Conservation (phyloP, 345 rosid species). For the Zanthoxylum bungeanum region DNA sequence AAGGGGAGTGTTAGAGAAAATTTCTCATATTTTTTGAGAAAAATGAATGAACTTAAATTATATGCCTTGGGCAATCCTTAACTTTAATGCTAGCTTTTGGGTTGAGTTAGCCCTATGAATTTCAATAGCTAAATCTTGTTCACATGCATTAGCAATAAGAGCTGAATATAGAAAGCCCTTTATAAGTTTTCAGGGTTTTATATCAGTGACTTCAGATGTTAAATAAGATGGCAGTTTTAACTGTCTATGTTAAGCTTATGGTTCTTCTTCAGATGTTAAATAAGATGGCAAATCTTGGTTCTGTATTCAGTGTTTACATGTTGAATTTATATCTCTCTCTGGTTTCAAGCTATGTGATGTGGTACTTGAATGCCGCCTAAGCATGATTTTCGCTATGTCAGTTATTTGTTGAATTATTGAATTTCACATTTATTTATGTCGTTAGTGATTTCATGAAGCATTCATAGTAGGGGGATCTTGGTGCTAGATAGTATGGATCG, state of each 20-base stretch:
- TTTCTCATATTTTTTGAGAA: too few relatives aligned
- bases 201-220: background rate
- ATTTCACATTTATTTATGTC: background rate
- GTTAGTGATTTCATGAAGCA: background rate
- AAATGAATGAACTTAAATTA: too few relatives aligned
- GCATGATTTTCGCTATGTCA: background rate
- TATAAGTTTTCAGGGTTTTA: background rate
- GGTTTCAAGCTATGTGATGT: background rate
- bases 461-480: constrained; percentile 1
- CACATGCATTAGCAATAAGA: background rate
- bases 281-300: background rate
- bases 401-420: background rate
- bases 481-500: background rate
- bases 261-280: background rate
- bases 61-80: too few relatives aligned
- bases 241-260: background rate
- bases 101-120: too few relatives aligned
- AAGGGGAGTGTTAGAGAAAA: too few relatives aligned
- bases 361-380: background rate
- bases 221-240: background rate
- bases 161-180: background rate
- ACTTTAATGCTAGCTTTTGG: too few relatives aligned
- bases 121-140: background rate
- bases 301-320: background rate
- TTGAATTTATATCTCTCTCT: background rate